Conservation (phyloP, 768 basidiomycete genomes). For the Dioszegia crocea region DNA sequence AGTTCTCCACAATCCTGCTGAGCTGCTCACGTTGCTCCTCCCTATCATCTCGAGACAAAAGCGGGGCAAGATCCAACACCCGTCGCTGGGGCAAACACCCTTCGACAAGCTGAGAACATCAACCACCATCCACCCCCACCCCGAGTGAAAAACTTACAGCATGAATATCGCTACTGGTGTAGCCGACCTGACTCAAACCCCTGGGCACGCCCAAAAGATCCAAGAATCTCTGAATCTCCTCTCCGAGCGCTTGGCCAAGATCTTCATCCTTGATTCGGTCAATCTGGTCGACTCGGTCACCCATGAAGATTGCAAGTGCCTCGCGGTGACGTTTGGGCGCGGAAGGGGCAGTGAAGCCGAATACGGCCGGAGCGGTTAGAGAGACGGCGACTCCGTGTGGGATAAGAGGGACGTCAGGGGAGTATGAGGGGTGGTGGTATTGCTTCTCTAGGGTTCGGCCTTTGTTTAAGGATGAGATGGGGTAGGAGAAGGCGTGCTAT, state of each 20-base stretch:
- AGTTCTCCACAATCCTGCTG: conserved; percentile 61
- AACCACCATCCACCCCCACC: conserved; percentile 54
- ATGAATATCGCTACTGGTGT: conserved; percentile 22
- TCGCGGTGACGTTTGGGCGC: conserved; percentile 86
- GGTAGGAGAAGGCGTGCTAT: conserved; percentile 48
- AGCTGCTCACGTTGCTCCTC: conserved; percentile 80
- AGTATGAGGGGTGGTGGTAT: conserved; percentile 86
- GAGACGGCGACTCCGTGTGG: conserved; percentile 76
- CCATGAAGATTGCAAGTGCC: conserved; percentile 72
- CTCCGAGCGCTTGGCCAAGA: conserved; percentile 55
- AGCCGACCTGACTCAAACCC: conserved; percentile 36
- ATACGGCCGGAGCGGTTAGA: conserved; percentile 56
- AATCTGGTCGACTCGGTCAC: conserved; percentile 51
- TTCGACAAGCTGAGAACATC: conserved; percentile 72
- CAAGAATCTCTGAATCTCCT: conserved; percentile 40
- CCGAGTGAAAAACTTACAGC: conserved; percentile 18
- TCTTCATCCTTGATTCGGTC: conserved; percentile 76
- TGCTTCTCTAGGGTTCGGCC: conserved; percentile 65
- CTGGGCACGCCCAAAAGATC: conserved; percentile 40
- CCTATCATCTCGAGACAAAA: conserved; percentile 74
- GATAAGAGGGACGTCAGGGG: conserved; percentile 79
- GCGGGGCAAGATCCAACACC: conserved; percentile 87
- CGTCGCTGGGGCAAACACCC: conserved; percentile 88
- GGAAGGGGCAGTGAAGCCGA: conserved; percentile 92
- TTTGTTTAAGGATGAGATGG: conserved; percentile 62